Evolutionary conservation across 768 basidiomycete genomes (phyloP).

Genomic region (Sarcodon aspratus): DNA sequence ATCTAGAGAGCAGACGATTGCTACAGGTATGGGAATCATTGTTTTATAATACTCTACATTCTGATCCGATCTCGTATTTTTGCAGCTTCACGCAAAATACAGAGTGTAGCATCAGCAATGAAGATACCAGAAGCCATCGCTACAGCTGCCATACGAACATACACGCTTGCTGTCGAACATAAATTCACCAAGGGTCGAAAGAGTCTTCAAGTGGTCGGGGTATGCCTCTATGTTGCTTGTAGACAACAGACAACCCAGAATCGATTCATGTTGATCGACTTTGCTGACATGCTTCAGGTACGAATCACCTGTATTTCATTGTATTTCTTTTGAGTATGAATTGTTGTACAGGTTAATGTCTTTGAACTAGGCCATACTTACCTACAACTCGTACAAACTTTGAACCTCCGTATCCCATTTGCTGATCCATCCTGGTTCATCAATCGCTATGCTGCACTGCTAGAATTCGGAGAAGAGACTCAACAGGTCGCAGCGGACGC

Average conservation of each 20-base stretch:
- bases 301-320: slow-evolving; percentile 2
- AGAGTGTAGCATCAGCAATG: slow-evolving; percentile 68
- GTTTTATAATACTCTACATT: not conserved
- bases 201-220: slow-evolving; percentile 88
- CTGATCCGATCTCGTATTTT: not conserved
- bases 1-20: slow-evolving; percentile 84
- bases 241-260: slow-evolving; percentile 82
- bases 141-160: slow-evolving; percentile 75
- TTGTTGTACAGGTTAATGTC: slow-evolving; percentile 70
- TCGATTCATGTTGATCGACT: slow-evolving; percentile 93
- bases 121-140: slow-evolving; percentile 72
- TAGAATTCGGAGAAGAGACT: slow-evolving; percentile 95
- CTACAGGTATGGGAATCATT: slow-evolving; percentile 52
- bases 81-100: slow-evolving; percentile 73
- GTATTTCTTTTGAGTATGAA: not conserved
- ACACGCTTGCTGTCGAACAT: slow-evolving; percentile 88
- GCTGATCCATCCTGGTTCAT: slow-evolving; percentile 97
- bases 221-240: slow-evolving; percentile 92
- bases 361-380: slow-evolving; percentile 96
- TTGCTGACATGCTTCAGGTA: slow-evolving; percentile 91
- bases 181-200: slow-evolving; percentile 91
- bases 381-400: slow-evolving; percentile 82
- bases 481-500: slow-evolving; percentile 89
- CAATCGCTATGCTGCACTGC: slow-evolving; percentile 84
- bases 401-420: slow-evolving; percentile 76